A percentile compares a stretch with the other conserved stretches of the same genome.
These are phyloP conservation scores for Ustilago hordei DNA, from an alignment of 1,284 basidiomycete species.

Conservation along the genomic window DNA sequence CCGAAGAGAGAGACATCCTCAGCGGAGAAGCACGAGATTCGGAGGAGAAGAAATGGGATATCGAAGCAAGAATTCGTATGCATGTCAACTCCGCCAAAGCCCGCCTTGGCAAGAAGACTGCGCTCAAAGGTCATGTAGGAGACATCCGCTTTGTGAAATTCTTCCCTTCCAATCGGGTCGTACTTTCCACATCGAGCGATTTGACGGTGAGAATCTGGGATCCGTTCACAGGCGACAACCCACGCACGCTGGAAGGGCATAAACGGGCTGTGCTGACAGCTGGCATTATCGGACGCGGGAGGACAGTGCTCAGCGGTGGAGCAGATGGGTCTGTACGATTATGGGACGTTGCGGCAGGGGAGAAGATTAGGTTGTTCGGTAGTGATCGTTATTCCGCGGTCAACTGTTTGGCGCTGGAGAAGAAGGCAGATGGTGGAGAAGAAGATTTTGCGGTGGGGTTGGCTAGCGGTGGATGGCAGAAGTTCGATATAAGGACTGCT, in stretches of 20 bases:
- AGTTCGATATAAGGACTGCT: constrained; percentile 75
- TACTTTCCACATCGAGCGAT: constrained; percentile 77
- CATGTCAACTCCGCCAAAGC: constrained; percentile 24
- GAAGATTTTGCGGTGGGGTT: constrained; percentile 72
- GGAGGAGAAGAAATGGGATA: constrained; percentile 37
- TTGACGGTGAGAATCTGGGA: constrained; percentile 76
- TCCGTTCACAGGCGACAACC: constrained; percentile 72
- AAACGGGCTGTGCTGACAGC: constrained; percentile 74
- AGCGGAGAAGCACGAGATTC: constrained; percentile 25
- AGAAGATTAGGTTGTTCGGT: constrained; percentile 68
- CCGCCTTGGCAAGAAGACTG: constrained; percentile 21
- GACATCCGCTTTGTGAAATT: constrained; percentile 59
- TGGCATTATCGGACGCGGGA: constrained; percentile 76
- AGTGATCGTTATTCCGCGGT: constrained; percentile 71
- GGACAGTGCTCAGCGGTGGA: constrained; percentile 75
- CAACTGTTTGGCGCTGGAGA: constrained; percentile 70
- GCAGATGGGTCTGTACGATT: constrained; percentile 79
- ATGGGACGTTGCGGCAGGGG: constrained; percentile 79
- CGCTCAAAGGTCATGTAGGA: constrained; percentile 57
- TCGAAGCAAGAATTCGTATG: constrained; percentile 38
- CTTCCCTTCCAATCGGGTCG: constrained; percentile 64
- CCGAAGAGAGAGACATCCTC: constrained; percentile 24
- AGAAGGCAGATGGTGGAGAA: constrained; percentile 10
- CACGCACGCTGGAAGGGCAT: constrained; percentile 78
- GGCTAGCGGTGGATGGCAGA: constrained; percentile 75